phyloP scores from a whole-genome alignment of 148 eudicot species.

The Euryodendron excelsum region DNA sequence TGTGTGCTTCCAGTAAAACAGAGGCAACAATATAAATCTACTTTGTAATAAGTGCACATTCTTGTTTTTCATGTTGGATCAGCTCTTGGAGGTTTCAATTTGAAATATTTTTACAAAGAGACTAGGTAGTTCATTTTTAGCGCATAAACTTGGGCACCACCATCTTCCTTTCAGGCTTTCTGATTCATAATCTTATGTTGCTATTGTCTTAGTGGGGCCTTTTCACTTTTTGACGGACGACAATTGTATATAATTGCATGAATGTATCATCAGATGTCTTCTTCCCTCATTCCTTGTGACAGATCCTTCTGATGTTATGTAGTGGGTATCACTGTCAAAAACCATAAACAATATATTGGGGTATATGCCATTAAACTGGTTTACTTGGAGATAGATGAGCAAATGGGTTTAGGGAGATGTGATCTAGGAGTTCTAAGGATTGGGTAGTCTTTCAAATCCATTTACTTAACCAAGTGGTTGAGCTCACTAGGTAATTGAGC shows the following conservation, averaged over 20 bases:
- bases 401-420: neutral
- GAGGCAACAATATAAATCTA: neutral
- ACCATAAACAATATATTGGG: neutral
- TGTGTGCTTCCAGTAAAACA: neutral
- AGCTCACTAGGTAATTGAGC: neutral
- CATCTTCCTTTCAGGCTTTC: neutral
- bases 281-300: neutral
- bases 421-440: neutral
- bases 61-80: slow-evolving; percentile 1
- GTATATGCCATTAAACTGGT: neutral
- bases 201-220: neutral
- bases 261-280: neutral
- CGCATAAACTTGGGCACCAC: neutral
- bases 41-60: neutral
- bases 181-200: neutral
- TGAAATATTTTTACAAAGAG: neutral
- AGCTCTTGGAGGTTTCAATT: neutral
- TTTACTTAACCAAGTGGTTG: neutral
- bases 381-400: neutral
- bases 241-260: neutral
- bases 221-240: neutral
- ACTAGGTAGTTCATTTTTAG: neutral
- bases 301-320: neutral
- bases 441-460: neutral
- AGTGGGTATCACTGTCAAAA: neutral